Conservation (phyloP, 257 asterid genomes). For the Nicotiana benthamiana region DNA sequence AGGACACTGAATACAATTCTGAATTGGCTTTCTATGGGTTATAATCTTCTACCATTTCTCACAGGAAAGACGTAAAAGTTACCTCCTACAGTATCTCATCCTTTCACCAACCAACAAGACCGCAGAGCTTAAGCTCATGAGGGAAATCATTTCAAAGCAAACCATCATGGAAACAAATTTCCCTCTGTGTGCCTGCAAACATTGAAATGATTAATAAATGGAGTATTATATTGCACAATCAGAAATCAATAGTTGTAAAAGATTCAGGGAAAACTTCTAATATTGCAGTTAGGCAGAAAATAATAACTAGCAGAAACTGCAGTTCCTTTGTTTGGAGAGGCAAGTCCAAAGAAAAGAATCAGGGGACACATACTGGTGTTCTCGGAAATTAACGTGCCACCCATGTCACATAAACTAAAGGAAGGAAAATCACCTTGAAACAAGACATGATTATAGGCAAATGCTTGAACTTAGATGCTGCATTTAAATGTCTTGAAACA, state of each 20-base stretch:
- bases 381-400: not conserved
- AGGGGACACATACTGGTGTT: not conserved
- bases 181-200: not conserved
- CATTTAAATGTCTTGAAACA: not conserved
- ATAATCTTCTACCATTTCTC: not conserved
- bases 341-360: not conserved
- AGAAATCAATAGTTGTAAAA: no score
- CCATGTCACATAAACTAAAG: not conserved
- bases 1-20: not conserved
- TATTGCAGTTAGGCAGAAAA: not conserved
- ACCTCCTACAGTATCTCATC: not conserved
- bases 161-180: not conserved
- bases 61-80: not conserved
- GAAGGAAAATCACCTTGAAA: not conserved
- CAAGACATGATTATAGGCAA: not conserved
- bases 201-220: not conserved
- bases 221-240: no score
- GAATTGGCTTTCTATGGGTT: not conserved
- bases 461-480: not conserved
- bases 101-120: not conserved
- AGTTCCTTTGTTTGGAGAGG: not conserved
- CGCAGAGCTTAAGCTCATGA: not conserved
- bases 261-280: no score
- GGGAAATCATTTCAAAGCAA: not conserved
- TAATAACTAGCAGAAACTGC: not conserved